These are phyloP conservation scores for Neostapfia colusana DNA, from an alignment of 176 grass and related monocot genomes.

Conservation along the genomic window DNA sequence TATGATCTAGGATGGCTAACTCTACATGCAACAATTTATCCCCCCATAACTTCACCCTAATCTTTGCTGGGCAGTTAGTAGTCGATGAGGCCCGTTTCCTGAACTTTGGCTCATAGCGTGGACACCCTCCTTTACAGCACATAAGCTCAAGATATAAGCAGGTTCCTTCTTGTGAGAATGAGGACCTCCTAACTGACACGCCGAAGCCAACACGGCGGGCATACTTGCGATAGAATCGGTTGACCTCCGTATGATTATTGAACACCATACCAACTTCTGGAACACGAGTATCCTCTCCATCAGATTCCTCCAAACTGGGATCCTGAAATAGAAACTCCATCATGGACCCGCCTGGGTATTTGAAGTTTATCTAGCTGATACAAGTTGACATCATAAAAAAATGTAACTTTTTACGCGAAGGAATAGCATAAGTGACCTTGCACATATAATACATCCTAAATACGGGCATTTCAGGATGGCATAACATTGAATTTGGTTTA, in stretches of 20 bases:
- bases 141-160: slow-evolving; percentile 71
- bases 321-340: slow-evolving; percentile 43
- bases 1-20: slow-evolving; percentile 79
- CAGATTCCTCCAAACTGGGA: slow-evolving; percentile 51
- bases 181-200: slow-evolving; percentile 85
- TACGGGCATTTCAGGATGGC: slow-evolving; percentile 16
- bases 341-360: slow-evolving; percentile 8
- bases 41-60: slow-evolving; percentile 88
- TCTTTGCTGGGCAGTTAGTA: slow-evolving; percentile 86
- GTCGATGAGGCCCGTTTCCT: slow-evolving; percentile 84
- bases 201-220: slow-evolving; percentile 86
- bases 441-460: slow-evolving; percentile 14
- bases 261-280: slow-evolving; percentile 98
- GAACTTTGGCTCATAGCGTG: slow-evolving; percentile 62
- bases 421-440: slow-evolving; percentile 12
- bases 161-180: slow-evolving; percentile 79
- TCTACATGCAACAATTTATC: slow-evolving; percentile 90
- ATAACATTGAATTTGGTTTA: not conserved
- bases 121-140: not conserved
- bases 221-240: slow-evolving; percentile 75
- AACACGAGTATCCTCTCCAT: slow-evolving; percentile 59
- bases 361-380: slow-evolving; percentile 20
- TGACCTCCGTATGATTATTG: slow-evolving; percentile 69
- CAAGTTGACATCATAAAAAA: not conserved
- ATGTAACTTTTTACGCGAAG: slow-evolving; percentile 8